Conservation (phyloP, 2,329 filamentous ascomycete species). For the Penicillium hesseltinei region DNA sequence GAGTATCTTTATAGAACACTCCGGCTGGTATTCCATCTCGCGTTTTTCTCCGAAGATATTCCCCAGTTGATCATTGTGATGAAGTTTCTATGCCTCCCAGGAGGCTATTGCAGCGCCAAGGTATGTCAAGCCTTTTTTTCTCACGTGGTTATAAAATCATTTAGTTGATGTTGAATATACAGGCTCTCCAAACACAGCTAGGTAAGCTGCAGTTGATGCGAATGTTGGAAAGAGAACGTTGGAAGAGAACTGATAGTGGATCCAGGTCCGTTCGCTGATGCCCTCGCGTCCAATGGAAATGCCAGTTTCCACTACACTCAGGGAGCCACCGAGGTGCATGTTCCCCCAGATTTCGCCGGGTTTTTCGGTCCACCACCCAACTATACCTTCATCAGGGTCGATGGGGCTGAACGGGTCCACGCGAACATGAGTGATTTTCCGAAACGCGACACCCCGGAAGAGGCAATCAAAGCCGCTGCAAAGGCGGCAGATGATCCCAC, state of each 20-base stretch:
- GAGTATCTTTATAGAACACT: conserved; percentile 1
- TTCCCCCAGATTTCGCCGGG: conserved; percentile 12
- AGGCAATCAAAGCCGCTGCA: conserved; percentile 14
- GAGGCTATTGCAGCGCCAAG: conserved; percentile 21
- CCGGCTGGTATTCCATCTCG: not conserved
- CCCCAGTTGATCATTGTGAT: conserved; percentile 7
- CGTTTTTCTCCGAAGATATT: conserved; percentile 1
- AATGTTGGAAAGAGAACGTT: not conserved
- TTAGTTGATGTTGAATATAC: not conserved
- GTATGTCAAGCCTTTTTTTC: conserved; percentile 10
- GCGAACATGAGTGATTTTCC: conserved; percentile 21
- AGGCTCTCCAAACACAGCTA: conserved; percentile 20
- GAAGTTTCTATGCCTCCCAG: conserved; percentile 24
- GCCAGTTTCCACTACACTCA: conserved; percentile 20
- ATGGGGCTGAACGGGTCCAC: conserved; percentile 5
- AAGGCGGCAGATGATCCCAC: conserved; percentile 16
- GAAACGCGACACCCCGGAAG: conserved; percentile 19
- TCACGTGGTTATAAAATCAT: not conserved
- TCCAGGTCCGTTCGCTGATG: conserved; percentile 19
- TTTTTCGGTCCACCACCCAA: conserved; percentile 26
- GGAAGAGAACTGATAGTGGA: not conserved
- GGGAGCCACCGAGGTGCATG: conserved; percentile 13
- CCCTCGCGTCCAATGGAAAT: conserved; percentile 14
- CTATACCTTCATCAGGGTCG: conserved; percentile 15
- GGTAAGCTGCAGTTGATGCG: conserved; percentile 10